A percentile compares a stretch with the other conserved stretches of the same genome.
Evolutionary conservation across 176 grass and related monocot genomes (phyloP).

Genomic region (Triticum dicoccoides): DNA sequence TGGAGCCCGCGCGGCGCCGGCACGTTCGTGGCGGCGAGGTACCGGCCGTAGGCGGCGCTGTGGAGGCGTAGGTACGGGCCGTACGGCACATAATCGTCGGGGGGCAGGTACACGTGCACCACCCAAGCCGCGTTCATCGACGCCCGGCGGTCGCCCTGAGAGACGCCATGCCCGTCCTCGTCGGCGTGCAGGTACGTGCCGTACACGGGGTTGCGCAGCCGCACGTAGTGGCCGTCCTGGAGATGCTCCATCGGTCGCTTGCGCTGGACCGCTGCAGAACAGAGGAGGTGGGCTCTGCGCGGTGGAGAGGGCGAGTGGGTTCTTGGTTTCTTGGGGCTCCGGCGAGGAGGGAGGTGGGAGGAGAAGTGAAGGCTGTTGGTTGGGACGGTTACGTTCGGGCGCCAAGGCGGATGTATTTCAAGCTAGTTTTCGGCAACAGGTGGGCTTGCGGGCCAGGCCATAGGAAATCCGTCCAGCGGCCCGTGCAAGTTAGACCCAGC

Average conservation of each 20-base stretch:
- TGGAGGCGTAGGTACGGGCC: not conserved
- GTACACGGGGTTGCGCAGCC: not conserved
- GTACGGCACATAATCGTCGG: no score
- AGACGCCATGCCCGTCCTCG: not conserved
- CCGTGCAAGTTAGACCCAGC: no score
- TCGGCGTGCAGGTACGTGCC: conserved; percentile 21
- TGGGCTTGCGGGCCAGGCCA: no score
- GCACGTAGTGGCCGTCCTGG: not conserved
- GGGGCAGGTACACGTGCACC: not conserved
- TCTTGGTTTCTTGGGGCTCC: not conserved
- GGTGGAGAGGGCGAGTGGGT: not conserved
- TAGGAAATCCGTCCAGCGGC: no score
- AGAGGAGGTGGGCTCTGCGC: no score
- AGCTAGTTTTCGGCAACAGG: no score
- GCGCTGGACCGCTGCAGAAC: not conserved
- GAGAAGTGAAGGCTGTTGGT: no score
- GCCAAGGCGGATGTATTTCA: no score
- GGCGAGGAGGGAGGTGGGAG: not conserved
- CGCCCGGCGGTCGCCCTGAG: not conserved
- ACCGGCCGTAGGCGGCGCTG: conserved; percentile 12
- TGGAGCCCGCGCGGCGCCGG: not conserved
- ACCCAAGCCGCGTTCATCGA: not conserved
- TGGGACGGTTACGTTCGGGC: no score
- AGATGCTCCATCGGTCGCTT: not conserved
- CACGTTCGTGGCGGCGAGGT: not conserved